Evolutionary conservation across 352 stramenopile genomes (phyloP).

Genomic region (Globisporangium barbulae): DNA sequence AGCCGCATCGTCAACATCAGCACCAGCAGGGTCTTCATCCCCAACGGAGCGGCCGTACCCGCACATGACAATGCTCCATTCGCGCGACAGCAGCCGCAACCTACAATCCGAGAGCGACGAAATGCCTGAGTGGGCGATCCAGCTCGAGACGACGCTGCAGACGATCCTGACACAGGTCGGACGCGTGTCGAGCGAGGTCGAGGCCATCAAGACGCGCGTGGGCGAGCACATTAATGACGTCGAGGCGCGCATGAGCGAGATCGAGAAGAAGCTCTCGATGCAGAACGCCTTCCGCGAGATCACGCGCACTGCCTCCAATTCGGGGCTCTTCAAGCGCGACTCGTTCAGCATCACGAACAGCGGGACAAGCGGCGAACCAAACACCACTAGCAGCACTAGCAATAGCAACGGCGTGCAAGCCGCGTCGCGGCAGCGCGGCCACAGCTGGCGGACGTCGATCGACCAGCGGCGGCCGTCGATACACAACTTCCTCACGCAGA

Average conservation of each 20-base stretch:
- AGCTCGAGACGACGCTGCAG: slow-evolving; percentile 52
- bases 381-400: too few relatives aligned
- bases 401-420: background rate
- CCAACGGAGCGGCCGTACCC: background rate
- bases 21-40: background rate
- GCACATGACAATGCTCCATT: background rate
- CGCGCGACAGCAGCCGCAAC: slow-evolving; percentile 5
- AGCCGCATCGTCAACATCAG: slow-evolving; percentile 6
- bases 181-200: slow-evolving; percentile 51
- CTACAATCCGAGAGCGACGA: slow-evolving; percentile 16
- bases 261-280: slow-evolving; percentile 46
- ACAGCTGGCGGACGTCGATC: slow-evolving; percentile 3
- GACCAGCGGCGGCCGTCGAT: slow-evolving; percentile 42
- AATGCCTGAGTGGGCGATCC: slow-evolving; percentile 43
- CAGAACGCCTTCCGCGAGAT: slow-evolving; percentile 54
- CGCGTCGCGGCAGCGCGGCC: background rate
- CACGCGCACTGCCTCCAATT: slow-evolving; percentile 20
- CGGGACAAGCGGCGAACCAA: background rate
- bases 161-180: slow-evolving; percentile 49
- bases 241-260: slow-evolving; percentile 30
- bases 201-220: slow-evolving; percentile 44
- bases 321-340: slow-evolving; percentile 17
- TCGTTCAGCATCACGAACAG: slow-evolving; percentile 2
- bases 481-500: slow-evolving; percentile 51
- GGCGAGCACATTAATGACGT: slow-evolving; percentile 41